Conservation (phyloP, 345 rosid species). For the Salix dunnii region DNA sequence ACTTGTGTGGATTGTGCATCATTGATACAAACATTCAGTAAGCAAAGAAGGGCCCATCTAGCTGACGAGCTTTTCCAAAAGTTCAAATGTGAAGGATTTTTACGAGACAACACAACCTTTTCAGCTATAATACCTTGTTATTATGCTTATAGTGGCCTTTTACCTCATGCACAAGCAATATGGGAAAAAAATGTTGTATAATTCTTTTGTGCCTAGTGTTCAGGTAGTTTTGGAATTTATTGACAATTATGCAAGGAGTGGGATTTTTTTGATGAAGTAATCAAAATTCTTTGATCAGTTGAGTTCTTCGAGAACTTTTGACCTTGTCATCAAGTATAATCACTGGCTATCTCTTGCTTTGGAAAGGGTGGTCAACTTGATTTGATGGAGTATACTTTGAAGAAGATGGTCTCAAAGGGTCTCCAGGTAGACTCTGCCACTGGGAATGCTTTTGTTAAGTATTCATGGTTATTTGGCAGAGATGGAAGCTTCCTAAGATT, state of each 20-base stretch:
- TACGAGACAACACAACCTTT: constrained; percentile 30
- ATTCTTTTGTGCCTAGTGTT: constrained; percentile 40
- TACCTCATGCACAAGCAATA: constrained; percentile 37
- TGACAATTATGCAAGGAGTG: constrained; percentile 43
- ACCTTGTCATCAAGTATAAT: constrained; percentile 35
- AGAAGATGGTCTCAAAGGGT: constrained; percentile 42
- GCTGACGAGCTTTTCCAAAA: constrained; percentile 40
- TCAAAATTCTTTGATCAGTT: constrained; percentile 37
- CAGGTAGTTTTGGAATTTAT: constrained; percentile 43
- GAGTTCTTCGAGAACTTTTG: constrained; percentile 26
- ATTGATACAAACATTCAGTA: constrained; percentile 25
- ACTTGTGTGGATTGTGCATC: constrained; percentile 41
- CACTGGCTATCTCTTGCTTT: constrained; percentile 55
- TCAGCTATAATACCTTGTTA: constrained; percentile 53
- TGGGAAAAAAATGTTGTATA: constrained; percentile 53
- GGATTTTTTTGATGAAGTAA: constrained; percentile 39
- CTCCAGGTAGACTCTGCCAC: constrained; percentile 43
- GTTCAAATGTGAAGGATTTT: constrained; percentile 40
- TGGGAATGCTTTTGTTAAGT: constrained; percentile 47
- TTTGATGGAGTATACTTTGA: constrained; percentile 54
- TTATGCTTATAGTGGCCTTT: constrained; percentile 43
- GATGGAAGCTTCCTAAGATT: constrained; percentile 58
- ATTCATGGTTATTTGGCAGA: constrained; percentile 50
- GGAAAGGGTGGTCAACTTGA: constrained; percentile 58
- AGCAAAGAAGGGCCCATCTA: constrained; percentile 32